A percentile compares a stretch with the other conserved stretches of the same genome.
phyloP scores from a whole-genome alignment of 352 stramenopile species.

The Globisporangium camurandrum region DNA sequence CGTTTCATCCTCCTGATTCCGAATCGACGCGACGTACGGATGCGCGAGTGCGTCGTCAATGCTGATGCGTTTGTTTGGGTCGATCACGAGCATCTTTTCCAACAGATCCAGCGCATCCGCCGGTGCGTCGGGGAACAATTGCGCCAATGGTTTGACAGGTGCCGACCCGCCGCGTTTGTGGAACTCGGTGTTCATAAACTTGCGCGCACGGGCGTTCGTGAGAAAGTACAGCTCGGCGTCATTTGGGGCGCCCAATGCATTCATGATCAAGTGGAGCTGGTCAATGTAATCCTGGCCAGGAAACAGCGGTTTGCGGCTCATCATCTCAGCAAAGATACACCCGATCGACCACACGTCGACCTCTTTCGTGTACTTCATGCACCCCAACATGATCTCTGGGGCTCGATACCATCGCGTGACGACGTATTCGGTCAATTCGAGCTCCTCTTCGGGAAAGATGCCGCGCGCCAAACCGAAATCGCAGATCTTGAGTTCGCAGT shows the following conservation, averaged over 20 bases:
- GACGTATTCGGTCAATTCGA: no score
- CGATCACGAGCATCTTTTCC: conserved; percentile 89
- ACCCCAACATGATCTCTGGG: no score
- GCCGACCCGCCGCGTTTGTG: conserved; percentile 59
- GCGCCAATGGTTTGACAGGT: conserved; percentile 53
- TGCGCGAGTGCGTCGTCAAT: conserved; percentile 89
- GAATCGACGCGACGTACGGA: conserved; percentile 84
- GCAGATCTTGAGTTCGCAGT: conserved; percentile 89
- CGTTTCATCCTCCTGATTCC: conserved; percentile 88
- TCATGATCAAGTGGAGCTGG: conserved; percentile 96
- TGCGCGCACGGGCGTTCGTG: conserved; percentile 84
- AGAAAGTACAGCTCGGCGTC: conserved; percentile 96
- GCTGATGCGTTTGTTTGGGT: conserved; percentile 86
- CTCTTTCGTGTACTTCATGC: conserved; percentile 82
- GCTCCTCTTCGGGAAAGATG: conserved; percentile 27
- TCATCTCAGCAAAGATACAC: conserved; percentile 99
- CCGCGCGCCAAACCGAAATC: conserved; percentile 88
- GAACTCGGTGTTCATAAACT: conserved; percentile 81
- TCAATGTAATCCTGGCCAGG: conserved; percentile 92
- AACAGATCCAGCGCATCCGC: conserved; percentile 81
- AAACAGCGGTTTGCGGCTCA: conserved; percentile 96
- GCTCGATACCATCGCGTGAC: no score
- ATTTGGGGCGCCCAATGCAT: conserved; percentile 92
- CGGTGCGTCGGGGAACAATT: conserved; percentile 67
- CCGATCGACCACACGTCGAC: conserved; percentile 95